phyloP scores from a whole-genome alignment of 2,329 filamentous ascomycete genomes.

The Geosmithia morbida region DNA sequence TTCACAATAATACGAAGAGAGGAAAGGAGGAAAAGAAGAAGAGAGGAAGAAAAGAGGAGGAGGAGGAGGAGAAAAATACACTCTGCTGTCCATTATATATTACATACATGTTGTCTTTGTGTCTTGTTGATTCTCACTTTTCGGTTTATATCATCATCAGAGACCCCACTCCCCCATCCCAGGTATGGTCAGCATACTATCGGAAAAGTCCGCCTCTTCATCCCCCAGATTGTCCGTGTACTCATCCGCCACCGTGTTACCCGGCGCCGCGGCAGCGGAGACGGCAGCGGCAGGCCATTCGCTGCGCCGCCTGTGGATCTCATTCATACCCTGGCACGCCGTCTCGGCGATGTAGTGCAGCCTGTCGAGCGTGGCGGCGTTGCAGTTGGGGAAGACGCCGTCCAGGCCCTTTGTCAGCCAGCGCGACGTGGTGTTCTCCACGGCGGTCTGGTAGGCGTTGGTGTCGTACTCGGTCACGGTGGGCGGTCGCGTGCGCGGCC shows the following conservation, averaged over 20 bases:
- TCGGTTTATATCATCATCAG: no score
- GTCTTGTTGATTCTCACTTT: no score
- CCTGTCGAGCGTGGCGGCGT: slow-evolving; percentile 25
- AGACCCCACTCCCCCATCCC: slow-evolving; percentile 2
- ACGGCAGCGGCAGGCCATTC: slow-evolving; percentile 9
- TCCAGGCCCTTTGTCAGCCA: slow-evolving; percentile 26
- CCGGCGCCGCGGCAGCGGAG: neutral
- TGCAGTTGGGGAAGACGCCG: slow-evolving; percentile 27
- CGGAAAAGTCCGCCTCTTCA: no score
- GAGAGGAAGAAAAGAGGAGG: no score
- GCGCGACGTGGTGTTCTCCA: slow-evolving; percentile 23
- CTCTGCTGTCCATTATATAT: no score
- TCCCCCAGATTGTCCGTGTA: slow-evolving; percentile 12
- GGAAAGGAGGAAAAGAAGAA: no score
- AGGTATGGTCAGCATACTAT: neutral
- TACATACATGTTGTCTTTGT: no score
- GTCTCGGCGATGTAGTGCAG: slow-evolving; percentile 28
- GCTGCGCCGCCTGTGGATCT: slow-evolving; percentile 20
- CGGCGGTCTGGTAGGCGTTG: slow-evolving; percentile 19
- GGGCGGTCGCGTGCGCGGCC: slow-evolving; percentile 8
- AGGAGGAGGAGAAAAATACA: no score
- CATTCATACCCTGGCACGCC: slow-evolving; percentile 26
- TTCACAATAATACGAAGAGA: no score
- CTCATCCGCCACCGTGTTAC: slow-evolving; percentile 14
- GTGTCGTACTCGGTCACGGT: slow-evolving; percentile 18